Evolutionary conservation across 1,284 basidiomycete species (phyloP).

Genomic region (Hymenochaete sp.): DNA sequence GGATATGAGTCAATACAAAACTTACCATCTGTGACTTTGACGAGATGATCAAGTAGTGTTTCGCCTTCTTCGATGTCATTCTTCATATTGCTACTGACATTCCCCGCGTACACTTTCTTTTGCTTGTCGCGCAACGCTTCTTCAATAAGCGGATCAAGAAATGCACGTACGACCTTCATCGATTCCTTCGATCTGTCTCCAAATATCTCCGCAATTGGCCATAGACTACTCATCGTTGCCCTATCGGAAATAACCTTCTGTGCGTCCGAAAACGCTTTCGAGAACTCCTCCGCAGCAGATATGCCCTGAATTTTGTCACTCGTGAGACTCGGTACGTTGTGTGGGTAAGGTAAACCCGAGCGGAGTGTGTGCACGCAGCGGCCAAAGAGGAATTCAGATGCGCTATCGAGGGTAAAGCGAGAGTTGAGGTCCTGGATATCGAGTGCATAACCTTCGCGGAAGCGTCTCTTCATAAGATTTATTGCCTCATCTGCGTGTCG

Average conservation of each 20-base stretch:
- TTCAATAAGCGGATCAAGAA: conserved; percentile 40
- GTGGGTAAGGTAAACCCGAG: conserved; percentile 27
- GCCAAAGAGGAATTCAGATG: conserved; percentile 34
- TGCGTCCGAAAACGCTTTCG: conserved; percentile 22
- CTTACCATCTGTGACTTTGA: conserved; percentile 41
- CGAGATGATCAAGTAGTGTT: conserved; percentile 43
- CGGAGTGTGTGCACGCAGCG: conserved; percentile 28
- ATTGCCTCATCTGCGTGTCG: conserved; percentile 24
- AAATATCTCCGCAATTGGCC: conserved; percentile 43
- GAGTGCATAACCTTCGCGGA: conserved; percentile 36
- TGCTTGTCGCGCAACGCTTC: conserved; percentile 32
- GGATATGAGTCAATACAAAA: not conserved
- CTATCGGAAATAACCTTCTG: conserved; percentile 35
- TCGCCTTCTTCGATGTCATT: conserved; percentile 30
- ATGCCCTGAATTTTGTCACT: conserved; percentile 7
- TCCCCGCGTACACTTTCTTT: conserved; percentile 22
- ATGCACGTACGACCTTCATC: conserved; percentile 42
- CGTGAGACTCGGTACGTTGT: conserved; percentile 11
- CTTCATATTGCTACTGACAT: conserved; percentile 11
- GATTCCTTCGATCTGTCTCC: conserved; percentile 35
- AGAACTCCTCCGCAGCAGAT: conserved; percentile 19
- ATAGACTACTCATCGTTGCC: conserved; percentile 31
- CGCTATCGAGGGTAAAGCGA: conserved; percentile 33
- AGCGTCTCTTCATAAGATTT: conserved; percentile 28
- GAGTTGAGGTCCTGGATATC: conserved; percentile 37